phyloP scores from a whole-genome alignment of 2,329 filamentous ascomycete species.

The Fusarium duplospermum region DNA sequence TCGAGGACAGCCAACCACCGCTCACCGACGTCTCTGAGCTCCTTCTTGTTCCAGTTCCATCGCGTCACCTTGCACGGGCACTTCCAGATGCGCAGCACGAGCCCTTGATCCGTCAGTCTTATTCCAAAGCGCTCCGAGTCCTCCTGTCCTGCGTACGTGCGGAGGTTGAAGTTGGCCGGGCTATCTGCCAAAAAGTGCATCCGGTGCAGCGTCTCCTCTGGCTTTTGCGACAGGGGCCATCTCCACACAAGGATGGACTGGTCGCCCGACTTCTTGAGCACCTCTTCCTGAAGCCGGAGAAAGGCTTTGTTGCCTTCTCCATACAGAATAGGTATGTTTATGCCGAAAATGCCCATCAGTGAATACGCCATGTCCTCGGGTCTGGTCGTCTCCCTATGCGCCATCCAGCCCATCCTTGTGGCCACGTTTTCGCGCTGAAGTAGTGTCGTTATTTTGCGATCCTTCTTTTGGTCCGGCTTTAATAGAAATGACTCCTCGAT shows the following conservation, averaged over 20 bases:
- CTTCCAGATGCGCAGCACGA: constrained; percentile 44
- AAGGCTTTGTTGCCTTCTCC: constrained; percentile 51
- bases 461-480: constrained; percentile 31
- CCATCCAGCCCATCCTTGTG: constrained; percentile 51
- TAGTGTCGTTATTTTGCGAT: constrained; percentile 30
- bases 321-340: constrained; percentile 52
- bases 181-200: constrained; percentile 43
- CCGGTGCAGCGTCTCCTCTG: constrained; percentile 27
- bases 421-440: constrained; percentile 45
- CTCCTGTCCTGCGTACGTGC: constrained; percentile 42
- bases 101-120: constrained; percentile 36
- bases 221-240: constrained; percentile 28
- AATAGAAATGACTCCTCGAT: constrained; percentile 36
- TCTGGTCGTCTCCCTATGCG: constrained; percentile 45
- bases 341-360: constrained; percentile 49
- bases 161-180: constrained; percentile 41
- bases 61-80: constrained; percentile 40
- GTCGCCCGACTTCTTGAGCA: constrained; percentile 49
- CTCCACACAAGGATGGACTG: constrained; percentile 51
- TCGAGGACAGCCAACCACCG: constrained; percentile 44
- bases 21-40: constrained; percentile 33
- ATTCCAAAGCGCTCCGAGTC: constrained; percentile 38
- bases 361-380: constrained; percentile 50
- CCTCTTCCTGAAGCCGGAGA: constrained; percentile 49
- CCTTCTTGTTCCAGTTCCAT: constrained; percentile 38